A percentile compares a stretch with the other conserved stretches of the same genome.
phyloP scores from a whole-genome alignment of 73 alveolate species.

The Paramecium tetraurelia region DNA sequence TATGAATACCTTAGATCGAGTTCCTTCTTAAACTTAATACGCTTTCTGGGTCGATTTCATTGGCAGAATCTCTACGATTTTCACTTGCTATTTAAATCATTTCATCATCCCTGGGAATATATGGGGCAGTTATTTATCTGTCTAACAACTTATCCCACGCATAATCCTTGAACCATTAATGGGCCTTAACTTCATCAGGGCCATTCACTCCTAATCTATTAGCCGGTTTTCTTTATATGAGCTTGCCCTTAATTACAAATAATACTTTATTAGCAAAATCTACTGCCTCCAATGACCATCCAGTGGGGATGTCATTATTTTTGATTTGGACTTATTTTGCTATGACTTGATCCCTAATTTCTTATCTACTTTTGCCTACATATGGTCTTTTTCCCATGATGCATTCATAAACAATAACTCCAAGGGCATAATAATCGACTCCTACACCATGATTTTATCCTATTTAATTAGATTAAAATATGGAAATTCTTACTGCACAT shows the following conservation, averaged over 20 bases:
- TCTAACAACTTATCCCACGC: slow-evolving; percentile 58
- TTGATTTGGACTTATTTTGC: slow-evolving; percentile 76
- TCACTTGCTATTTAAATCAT: not conserved
- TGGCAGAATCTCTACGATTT: slow-evolving; percentile 63
- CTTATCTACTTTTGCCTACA: slow-evolving; percentile 85
- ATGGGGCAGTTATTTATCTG: slow-evolving; percentile 42
- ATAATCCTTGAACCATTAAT: slow-evolving; percentile 68
- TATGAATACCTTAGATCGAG: slow-evolving; percentile 62
- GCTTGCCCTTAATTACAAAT: slow-evolving; percentile 39
- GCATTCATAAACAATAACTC: slow-evolving; percentile 84
- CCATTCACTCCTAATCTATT: slow-evolving; percentile 71
- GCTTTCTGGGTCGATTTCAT: slow-evolving; percentile 56
- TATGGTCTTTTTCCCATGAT: slow-evolving; percentile 84
- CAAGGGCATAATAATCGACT: slow-evolving; percentile 82
- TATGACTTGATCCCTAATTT: slow-evolving; percentile 86
- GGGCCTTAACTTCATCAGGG: slow-evolving; percentile 68
- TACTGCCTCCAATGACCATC: slow-evolving; percentile 84
- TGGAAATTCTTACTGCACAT: slow-evolving; percentile 65
- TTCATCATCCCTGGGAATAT: slow-evolving; percentile 48
- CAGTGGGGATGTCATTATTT: slow-evolving; percentile 68
- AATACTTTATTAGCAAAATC: slow-evolving; percentile 83
- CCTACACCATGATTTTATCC: slow-evolving; percentile 80
- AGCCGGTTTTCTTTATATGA: slow-evolving; percentile 65
- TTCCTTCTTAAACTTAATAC: slow-evolving; percentile 64
- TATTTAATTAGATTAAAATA: not conserved